Evolutionary conservation across 2,329 filamentous ascomycete genomes (phyloP), one percentile per base, ranked within the genome.

Genomic region (Botrytis porri): DNA sequence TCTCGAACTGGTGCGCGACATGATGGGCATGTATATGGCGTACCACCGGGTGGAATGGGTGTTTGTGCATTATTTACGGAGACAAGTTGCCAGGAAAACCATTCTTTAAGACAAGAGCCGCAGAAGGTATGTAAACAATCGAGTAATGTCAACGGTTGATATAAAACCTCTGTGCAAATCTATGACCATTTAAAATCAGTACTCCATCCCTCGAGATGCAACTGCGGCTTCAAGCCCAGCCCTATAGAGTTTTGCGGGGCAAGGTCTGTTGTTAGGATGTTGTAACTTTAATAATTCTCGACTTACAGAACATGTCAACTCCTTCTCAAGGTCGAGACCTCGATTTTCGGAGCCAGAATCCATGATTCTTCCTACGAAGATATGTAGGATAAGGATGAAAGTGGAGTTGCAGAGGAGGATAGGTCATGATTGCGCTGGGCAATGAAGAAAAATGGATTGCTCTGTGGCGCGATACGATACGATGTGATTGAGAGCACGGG

Each of bases 81-180:
- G 35, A 74, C 76, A 25, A 78, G 75, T 82, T 97, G 94, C 82
- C 90, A 96, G 75, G 86, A 85, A 81, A 98, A 99, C 96, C 96
- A 99, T 84, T 97, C 94, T 82, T 97, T 97, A 74, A 98, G 83
- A 81, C 96, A 99, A 57, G 93, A 92, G 76, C 95, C 96, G 85
- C 96, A 99, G 83, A 97, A 99, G 63, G 95, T 98, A 83, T 97
- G 94, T 62, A 97, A 88, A 81, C 94, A 97, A 85, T 97, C 93
- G 82, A 97, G 92, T 67, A 97, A 89, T 41, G 94, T 97, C 76
- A 97, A 87, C 48, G 95, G 94, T 82, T 97, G 93, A 83, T 94
- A 97, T 75, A 97, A 90, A 76, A 97, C 88, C 82, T 98, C 96
- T 78, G 95, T 97, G 86, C 96, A 99, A 80, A 99, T 99, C 95